Evolutionary conservation across 1,284 basidiomycete species (phyloP).

Genomic region (Trametes sp.): DNA sequence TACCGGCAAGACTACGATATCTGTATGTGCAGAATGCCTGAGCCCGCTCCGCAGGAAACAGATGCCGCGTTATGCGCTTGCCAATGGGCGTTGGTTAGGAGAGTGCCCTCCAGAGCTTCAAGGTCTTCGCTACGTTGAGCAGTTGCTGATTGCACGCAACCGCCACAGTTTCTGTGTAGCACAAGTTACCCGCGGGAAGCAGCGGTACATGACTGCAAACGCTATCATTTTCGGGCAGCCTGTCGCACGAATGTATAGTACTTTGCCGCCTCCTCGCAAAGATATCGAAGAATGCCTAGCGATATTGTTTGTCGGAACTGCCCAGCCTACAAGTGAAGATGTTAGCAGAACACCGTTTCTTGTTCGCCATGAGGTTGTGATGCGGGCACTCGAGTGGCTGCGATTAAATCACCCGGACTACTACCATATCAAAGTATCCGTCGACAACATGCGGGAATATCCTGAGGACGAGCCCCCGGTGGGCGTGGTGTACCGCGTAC

Average conservation of each 20-base stretch:
- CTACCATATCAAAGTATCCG: background rate
- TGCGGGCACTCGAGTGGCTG: background rate
- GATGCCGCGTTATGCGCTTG: background rate
- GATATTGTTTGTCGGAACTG: constrained; percentile 42
- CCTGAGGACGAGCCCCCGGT: background rate
- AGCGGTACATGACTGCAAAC: constrained; percentile 11
- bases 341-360: constrained; percentile 46
- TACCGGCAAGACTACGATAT: too few species aligned
- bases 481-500: background rate
- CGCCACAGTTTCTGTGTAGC: constrained; percentile 16
- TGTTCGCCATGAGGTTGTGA: constrained; percentile 29
- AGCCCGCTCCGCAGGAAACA: too few species aligned
- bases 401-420: background rate
- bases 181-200: background rate
- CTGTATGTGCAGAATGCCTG: too few species aligned
- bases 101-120: background rate
- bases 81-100: background rate
- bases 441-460: background rate
- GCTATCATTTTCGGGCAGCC: constrained; percentile 8
- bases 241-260: background rate
- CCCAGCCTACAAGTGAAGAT: constrained; percentile 42
- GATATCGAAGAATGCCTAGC: constrained; percentile 15
- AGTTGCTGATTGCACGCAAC: background rate
- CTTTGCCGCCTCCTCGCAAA: constrained; percentile 5
- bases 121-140: background rate